A percentile compares a stretch with the other conserved stretches of the same genome.
These are phyloP conservation scores for Candida alai DNA, from an alignment of 805 yeast genomes.

Conservation along the genomic window DNA sequence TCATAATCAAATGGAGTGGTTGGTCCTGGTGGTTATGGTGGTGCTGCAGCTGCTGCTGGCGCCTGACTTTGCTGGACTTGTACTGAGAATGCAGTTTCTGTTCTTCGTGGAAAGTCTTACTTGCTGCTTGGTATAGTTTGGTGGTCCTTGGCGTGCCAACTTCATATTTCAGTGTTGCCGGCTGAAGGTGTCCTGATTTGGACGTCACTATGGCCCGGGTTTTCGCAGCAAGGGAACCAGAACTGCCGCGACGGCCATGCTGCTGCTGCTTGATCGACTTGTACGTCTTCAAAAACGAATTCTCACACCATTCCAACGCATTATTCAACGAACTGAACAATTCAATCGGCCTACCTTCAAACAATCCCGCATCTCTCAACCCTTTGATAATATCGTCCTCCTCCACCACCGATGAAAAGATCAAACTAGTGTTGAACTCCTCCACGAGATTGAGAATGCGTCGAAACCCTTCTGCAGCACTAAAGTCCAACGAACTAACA, in stretches of 20 bases:
- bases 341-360: constrained; percentile 41
- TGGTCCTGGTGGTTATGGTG: constrained; percentile 38
- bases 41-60: constrained; percentile 45
- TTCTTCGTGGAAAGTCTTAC: constrained; percentile 40
- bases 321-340: constrained; percentile 77
- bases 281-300: constrained; percentile 70
- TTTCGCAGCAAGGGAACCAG: not conserved
- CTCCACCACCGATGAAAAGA: constrained; percentile 73
- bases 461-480: constrained; percentile 94
- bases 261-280: constrained; percentile 31
- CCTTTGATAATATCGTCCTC: constrained; percentile 65
- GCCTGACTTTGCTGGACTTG: too few species aligned
- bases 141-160: constrained; percentile 47
- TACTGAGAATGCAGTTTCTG: constrained; percentile 23
- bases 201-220: not conserved
- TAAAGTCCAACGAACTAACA: constrained; percentile 80
- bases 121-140: constrained; percentile 52
- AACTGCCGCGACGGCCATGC: not conserved
- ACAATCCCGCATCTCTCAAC: constrained; percentile 76
- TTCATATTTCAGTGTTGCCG: constrained; percentile 1
- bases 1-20: constrained; percentile 63
- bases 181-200: too few species aligned
- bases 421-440: constrained; percentile 64
- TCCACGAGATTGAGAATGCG: constrained; percentile 75
- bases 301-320: constrained; percentile 96